Evolutionary conservation across 2,329 filamentous ascomycete species (phyloP).

Genomic region (Rhexocercosporidium sp.): DNA sequence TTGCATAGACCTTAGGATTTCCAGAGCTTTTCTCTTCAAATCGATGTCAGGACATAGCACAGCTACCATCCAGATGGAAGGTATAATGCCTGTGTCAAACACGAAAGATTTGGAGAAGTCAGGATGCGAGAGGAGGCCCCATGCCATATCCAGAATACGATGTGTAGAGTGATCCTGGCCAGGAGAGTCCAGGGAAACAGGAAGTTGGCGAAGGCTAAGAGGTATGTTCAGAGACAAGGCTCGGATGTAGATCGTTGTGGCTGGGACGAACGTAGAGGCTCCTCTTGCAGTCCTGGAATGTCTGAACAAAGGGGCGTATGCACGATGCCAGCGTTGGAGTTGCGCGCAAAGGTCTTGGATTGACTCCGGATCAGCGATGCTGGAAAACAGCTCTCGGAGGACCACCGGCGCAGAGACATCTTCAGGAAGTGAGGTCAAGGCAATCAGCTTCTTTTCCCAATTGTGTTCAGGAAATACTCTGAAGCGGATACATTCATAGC

Average conservation of each 20-base stretch:
- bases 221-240: neutral
- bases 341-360: neutral
- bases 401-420: no score
- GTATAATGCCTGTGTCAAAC: neutral
- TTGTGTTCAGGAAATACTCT: constrained; percentile 6
- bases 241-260: neutral
- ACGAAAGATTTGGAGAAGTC: neutral
- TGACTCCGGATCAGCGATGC: neutral
- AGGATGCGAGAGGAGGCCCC: neutral
- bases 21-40: constrained; percentile 3
- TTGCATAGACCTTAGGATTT: constrained; percentile 1
- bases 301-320: neutral
- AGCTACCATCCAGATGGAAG: neutral
- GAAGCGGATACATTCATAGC: constrained; percentile 10
- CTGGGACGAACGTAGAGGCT: neutral
- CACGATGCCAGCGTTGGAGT: neutral
- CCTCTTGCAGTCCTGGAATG: neutral
- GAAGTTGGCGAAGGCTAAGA: neutral
- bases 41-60: neutral
- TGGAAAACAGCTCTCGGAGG: no score
- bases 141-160: no score
- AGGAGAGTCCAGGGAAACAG: no score
- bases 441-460: neutral
- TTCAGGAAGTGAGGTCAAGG: no score
- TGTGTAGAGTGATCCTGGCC: no score